phyloP scores from a whole-genome alignment of 805 yeast species.

The Yamadazyma scolyti region DNA sequence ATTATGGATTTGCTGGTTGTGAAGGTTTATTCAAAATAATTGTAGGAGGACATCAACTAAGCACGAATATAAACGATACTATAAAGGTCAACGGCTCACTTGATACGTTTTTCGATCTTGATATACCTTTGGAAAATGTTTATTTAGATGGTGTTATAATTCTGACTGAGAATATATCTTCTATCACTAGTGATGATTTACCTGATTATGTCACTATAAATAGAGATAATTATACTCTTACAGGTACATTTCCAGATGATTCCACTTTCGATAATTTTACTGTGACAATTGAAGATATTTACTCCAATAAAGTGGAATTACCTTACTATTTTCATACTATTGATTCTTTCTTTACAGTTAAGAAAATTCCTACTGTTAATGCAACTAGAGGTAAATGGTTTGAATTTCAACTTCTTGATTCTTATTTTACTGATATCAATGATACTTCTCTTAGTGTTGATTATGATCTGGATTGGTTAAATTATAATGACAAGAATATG shows the following conservation, averaged over 20 bases:
- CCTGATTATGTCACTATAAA: conserved; percentile 60
- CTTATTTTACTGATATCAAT: conserved; percentile 54
- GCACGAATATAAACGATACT: conserved; percentile 58
- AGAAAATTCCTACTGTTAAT: conserved; percentile 52
- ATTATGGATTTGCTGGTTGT: conserved; percentile 67
- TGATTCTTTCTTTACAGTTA: conserved; percentile 53
- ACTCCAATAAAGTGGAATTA: conserved; percentile 55
- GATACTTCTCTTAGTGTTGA: conserved; percentile 47
- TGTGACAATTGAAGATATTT: conserved; percentile 55
- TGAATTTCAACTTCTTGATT: conserved; percentile 48
- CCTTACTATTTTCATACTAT: conserved; percentile 56
- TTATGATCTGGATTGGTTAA: conserved; percentile 56
- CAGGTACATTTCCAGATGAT: conserved; percentile 54
- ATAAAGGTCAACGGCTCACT: conserved; percentile 65
- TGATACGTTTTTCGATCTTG: conserved; percentile 48
- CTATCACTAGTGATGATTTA: conserved; percentile 45
- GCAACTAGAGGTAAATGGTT: conserved; percentile 66
- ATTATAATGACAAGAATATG: conserved; percentile 53
- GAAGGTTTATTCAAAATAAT: conserved; percentile 66
- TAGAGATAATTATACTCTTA: conserved; percentile 35
- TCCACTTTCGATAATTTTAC: conserved; percentile 45
- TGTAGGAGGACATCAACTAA: conserved; percentile 85
- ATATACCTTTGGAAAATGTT: conserved; percentile 62
- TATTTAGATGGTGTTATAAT: conserved; percentile 60
- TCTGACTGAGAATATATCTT: conserved; percentile 48